A percentile compares a stretch with the other conserved stretches of the same genome.
phyloP scores from a whole-genome alignment of 2,329 filamentous ascomycete genomes.

The Colletotrichum lupini region DNA sequence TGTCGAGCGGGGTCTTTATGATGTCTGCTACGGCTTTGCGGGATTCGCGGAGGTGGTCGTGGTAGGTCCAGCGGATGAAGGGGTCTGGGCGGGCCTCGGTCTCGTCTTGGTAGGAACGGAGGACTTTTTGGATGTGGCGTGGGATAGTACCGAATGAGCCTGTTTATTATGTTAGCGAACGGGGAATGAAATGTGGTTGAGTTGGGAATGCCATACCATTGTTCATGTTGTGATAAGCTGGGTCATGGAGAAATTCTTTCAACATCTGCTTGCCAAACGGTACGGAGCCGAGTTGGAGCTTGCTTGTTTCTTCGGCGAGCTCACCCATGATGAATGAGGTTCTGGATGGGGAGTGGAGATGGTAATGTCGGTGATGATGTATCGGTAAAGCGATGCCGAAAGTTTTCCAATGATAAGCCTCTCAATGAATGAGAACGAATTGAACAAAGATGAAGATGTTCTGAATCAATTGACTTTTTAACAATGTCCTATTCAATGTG shows the following conservation, averaged over 20 bases:
- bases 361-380: background rate
- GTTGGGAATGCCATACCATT: constrained; percentile 66
- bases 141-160: constrained; percentile 87
- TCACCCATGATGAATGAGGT: constrained; percentile 14
- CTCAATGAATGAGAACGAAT: background rate
- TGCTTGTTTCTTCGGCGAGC: background rate
- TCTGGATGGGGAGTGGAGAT: background rate
- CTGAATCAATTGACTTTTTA: too few relatives aligned
- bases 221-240: constrained; percentile 79
- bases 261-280: constrained; percentile 55
- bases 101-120: constrained; percentile 73
- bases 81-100: constrained; percentile 77
- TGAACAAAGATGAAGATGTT: background rate
- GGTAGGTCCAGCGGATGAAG: constrained; percentile 79
- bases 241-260: constrained; percentile 76
- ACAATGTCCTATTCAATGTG: too few relatives aligned
- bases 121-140: constrained; percentile 64
- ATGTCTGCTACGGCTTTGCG: constrained; percentile 73
- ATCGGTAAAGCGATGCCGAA: background rate
- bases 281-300: background rate
- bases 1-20: constrained; percentile 73
- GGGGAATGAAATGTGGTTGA: background rate
- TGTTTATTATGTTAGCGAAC: constrained; percentile 41
- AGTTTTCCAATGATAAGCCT: background rate
- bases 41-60: constrained; percentile 70